Percentiles rank a stretch among this genome's conserved stretches.
phyloP scores from a whole-genome alignment of 495 filamentous ascomycete species.

The Aspergillus sclerotiicarbonarius region DNA sequence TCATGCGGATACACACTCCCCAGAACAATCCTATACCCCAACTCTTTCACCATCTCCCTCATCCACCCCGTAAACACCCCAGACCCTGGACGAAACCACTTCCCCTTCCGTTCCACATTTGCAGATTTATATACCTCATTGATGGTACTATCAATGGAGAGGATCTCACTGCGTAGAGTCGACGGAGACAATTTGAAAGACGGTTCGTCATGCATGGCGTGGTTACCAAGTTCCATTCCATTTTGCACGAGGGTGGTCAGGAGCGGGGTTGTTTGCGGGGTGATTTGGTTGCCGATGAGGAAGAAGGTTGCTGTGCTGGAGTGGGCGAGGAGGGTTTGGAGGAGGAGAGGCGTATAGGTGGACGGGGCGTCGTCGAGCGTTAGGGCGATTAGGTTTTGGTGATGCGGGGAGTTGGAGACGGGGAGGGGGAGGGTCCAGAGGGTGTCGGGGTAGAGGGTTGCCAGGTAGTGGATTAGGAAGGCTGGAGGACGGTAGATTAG shows the following conservation, averaged over 20 bases:
- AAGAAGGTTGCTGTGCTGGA: conserved; percentile 73
- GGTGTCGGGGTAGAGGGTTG: conserved; percentile 69
- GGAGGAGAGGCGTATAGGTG: conserved; percentile 66
- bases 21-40: conserved; percentile 68
- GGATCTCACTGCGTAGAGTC: conserved; percentile 38
- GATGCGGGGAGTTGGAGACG: not conserved
- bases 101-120: conserved; percentile 34
- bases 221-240: conserved; percentile 76
- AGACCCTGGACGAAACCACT: conserved; percentile 76
- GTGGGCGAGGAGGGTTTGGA: conserved; percentile 56
- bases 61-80: conserved; percentile 74
- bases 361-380: conserved; percentile 86
- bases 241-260: conserved; percentile 59
- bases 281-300: conserved; percentile 72
- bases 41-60: conserved; percentile 47
- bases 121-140: conserved; percentile 11
- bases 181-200: conserved; percentile 45
- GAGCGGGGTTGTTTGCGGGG: conserved; percentile 39
- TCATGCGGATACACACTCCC: conserved; percentile 87
- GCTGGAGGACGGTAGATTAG: conserved; percentile 72
- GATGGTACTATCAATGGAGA: conserved; percentile 47
- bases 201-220: conserved; percentile 82
- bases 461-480: conserved; percentile 63
- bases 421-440: conserved; percentile 60
- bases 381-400: conserved; percentile 63